A percentile compares a stretch with the other conserved stretches of the same genome.
These are phyloP conservation scores for Backusella parvicylindrica DNA, from an alignment of 192 early-diverging fungal genomes.

Conservation along the genomic window DNA sequence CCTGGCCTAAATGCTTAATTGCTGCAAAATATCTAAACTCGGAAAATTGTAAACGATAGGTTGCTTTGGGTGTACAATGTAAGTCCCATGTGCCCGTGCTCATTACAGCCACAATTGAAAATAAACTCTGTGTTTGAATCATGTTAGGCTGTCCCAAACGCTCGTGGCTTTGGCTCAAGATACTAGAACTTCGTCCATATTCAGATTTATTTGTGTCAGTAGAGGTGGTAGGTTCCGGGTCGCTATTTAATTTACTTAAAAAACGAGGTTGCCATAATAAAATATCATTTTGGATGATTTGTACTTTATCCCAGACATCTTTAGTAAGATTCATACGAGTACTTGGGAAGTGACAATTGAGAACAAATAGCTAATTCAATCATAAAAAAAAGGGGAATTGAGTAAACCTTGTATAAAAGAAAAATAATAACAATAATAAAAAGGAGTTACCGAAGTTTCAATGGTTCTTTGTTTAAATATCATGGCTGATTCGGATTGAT, in stretches of 20 bases:
- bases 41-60: slow-evolving; percentile 29
- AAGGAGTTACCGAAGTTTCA: slow-evolving; percentile 50
- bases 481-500: slow-evolving; percentile 52
- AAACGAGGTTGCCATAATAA: slow-evolving; percentile 40
- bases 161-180: slow-evolving; percentile 27
- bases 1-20: slow-evolving; percentile 39
- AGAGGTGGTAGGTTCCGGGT: not conserved
- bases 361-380: slow-evolving; percentile 28
- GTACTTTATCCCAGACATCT: slow-evolving; percentile 34
- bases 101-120: slow-evolving; percentile 21
- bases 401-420: not conserved
- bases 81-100: slow-evolving; percentile 28
- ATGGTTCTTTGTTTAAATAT: slow-evolving; percentile 54
- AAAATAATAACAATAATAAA: not conserved
- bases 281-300: slow-evolving; percentile 42
- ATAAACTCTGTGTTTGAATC: not conserved
- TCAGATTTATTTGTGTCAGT: not conserved
- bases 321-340: slow-evolving; percentile 33
- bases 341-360: slow-evolving; percentile 42
- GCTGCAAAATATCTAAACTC: slow-evolving; percentile 49
- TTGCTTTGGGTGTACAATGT: not conserved
- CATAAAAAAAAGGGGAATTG: not conserved
- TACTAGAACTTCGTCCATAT: not conserved
- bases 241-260: not conserved
- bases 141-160: not conserved